phyloP scores from a whole-genome alignment of 83 land plant species.

The Picea abies region DNA sequence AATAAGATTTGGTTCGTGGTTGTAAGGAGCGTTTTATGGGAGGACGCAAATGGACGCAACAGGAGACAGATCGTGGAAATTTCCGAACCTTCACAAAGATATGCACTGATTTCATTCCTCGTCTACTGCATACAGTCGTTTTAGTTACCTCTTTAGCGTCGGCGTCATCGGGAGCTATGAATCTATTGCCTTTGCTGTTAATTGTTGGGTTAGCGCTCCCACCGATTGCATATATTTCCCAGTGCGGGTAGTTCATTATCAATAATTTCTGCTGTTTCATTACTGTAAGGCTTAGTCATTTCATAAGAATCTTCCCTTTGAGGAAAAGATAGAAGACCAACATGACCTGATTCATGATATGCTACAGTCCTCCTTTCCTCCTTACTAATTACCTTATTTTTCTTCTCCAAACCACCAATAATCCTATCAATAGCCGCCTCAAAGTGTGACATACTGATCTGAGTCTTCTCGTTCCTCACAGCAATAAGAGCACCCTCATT shows the following conservation, averaged over 20 bases:
- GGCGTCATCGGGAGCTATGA: too few relatives aligned
- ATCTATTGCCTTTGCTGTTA: too few relatives aligned
- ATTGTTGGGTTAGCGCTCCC: too few relatives aligned
- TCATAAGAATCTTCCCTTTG: conserved; percentile 70
- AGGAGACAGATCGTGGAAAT: too few relatives aligned
- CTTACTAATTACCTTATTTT: conserved; percentile 83
- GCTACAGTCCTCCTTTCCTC: conserved; percentile 81
- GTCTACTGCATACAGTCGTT: too few relatives aligned
- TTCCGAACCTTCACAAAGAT: too few relatives aligned
- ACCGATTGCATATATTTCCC: too few relatives aligned
- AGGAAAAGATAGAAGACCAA: conserved; percentile 85
- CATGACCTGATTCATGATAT: conserved; percentile 96
- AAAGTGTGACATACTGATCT: conserved; percentile 70
- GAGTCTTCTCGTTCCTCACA: conserved; percentile 60
- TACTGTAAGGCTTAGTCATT: conserved; percentile 82
- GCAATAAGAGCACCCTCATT: conserved; percentile 88
- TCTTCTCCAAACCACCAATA: conserved; percentile 87
- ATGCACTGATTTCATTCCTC: too few relatives aligned
- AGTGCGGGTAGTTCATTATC: conserved; percentile 60
- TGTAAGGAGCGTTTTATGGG: too few relatives aligned
- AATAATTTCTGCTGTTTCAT: conserved; percentile 69
- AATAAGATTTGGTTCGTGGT: too few relatives aligned
- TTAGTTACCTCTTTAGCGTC: too few relatives aligned
- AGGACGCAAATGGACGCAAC: too few relatives aligned
- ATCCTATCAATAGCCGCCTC: conserved; percentile 84